These are phyloP conservation scores for Boletellus deceptivus DNA, from an alignment of 1,284 basidiomycete species.

Conservation along the genomic window DNA sequence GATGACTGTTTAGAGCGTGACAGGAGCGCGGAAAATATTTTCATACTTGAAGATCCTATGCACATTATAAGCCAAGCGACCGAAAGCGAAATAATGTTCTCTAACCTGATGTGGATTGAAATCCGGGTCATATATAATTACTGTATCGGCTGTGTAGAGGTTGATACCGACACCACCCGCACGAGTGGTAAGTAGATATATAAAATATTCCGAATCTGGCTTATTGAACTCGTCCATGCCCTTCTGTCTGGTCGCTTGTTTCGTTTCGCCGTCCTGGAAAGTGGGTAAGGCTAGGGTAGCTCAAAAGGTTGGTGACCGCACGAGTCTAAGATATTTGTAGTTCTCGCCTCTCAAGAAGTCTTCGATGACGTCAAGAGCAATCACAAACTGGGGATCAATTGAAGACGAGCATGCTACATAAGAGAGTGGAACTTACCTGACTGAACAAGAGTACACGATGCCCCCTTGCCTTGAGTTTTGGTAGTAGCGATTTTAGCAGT, in stretches of 20 bases:
- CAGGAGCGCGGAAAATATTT: conserved; percentile 3
- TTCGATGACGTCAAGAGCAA: conserved; percentile 88
- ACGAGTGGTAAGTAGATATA: conserved; percentile 90
- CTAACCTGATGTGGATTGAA: conserved; percentile 90
- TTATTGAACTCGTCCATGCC: conserved; percentile 94
- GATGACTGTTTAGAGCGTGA: conserved; percentile 10
- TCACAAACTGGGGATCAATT: conserved; percentile 73
- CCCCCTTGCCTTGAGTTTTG: conserved; percentile 84
- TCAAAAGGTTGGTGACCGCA: conserved; percentile 39
- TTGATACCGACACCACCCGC: conserved; percentile 98
- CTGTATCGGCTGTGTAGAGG: conserved; percentile 84
- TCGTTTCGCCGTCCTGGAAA: conserved; percentile 84
- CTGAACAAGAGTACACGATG: conserved; percentile 97
- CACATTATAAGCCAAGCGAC: conserved; percentile 3
- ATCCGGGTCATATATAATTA: conserved; percentile 91
- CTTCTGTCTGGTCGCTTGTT: conserved; percentile 84
- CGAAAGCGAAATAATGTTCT: conserved; percentile 5
- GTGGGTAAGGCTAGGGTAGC: neutral
- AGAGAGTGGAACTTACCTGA: conserved; percentile 61
- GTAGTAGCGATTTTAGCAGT: conserved; percentile 79
- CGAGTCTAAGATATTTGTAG: conserved; percentile 87
- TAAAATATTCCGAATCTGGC: conserved; percentile 81
- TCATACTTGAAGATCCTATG: conserved; percentile 68
- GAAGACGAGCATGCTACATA: neutral
- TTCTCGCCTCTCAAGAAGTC: conserved; percentile 91